Evolutionary conservation across 2,329 filamentous ascomycete species (phyloP), one percentile per base, ranked within the genome.

Genomic region (Phyllosticta ampelicida): DNA sequence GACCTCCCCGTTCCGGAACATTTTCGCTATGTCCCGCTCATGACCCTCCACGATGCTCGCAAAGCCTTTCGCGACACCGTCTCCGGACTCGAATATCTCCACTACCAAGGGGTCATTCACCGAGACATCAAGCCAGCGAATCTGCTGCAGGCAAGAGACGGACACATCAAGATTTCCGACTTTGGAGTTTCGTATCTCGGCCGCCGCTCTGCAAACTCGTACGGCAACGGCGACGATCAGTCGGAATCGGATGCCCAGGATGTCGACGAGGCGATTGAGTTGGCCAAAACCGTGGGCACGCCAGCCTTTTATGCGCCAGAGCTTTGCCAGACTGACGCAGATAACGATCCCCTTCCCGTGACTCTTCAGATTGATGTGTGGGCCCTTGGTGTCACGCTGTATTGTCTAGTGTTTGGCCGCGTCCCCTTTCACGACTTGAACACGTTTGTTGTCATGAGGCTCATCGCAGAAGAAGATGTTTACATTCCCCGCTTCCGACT

Each of bases 171-270:
- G 77, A 99, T 99, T 61, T 97, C 94, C 5, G 94, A 99, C 68
- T 99, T 99, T 75, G 94, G 94, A 29, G 94, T 99, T 1, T 99
- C 94, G 1, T 99, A 97, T 71, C 89, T 99, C 62, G 94, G 94
- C 26, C 85, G 90, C 54, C 90, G 90, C 1, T 87, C 91, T 60
- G 82, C 89, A 48, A 89, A 95, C 52, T 81, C 84, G 44, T 58
- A 58, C 26, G 56, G 56, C 21, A 51, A 28, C 20, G 36, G 52
- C 20, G 86, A 90, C 60, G 73, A 85, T 75, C 61, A 85, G 77
- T 86, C 86, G 3, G 89, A 95, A 68, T 89, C 86, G 0, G 91
- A 96, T 70, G 87, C 89, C 10, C 85, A 84, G 48, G 89, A 95
- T 66, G 84, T 95, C 60, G 89, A 95, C 67, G 90, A 96, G 69